Percentiles rank a stretch among this genome's conserved stretches.
Conservation (phyloP, 768 basidiomycete species). For the Auriscalpium vulgare region DNA sequence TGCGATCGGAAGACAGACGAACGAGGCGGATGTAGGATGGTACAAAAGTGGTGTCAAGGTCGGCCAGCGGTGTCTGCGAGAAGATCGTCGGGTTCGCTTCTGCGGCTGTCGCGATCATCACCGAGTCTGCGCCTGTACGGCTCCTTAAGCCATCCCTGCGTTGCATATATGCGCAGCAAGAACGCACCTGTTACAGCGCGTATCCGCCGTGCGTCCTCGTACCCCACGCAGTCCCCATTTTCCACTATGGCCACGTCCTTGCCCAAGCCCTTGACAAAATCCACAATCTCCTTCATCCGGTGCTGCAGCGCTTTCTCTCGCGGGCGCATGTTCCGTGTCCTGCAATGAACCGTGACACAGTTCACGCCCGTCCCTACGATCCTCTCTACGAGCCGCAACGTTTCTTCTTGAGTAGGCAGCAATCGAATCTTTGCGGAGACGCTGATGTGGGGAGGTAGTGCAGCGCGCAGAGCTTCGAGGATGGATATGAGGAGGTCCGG, state of each 20-base stretch:
- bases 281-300: conserved; percentile 76
- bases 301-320: conserved; percentile 71
- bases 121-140: conserved; percentile 65
- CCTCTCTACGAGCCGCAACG: conserved; percentile 79
- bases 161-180: not conserved
- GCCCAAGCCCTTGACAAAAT: conserved; percentile 69
- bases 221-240: conserved; percentile 87
- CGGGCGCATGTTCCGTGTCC: conserved; percentile 87
- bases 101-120: conserved; percentile 95
- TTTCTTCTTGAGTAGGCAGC: conserved; percentile 79
- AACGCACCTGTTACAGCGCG: conserved; percentile 63
- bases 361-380: conserved; percentile 85
- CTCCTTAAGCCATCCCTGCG: not conserved
- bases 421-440: conserved; percentile 94
- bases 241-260: conserved; percentile 82
- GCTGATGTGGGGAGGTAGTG: conserved; percentile 69
- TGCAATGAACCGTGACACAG: conserved; percentile 89
- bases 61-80: conserved; percentile 53
- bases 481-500: conserved; percentile 90
- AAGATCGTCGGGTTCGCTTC: conserved; percentile 92
- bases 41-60: conserved; percentile 61
- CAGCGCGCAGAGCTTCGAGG: conserved; percentile 64
- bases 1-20: conserved; percentile 19
- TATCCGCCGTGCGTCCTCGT: conserved; percentile 71
- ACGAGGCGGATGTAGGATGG: conserved; percentile 73